Evolutionary conservation across 2,329 filamentous ascomycete genomes (phyloP), one percentile per base, ranked within the genome.

Genomic region (Verticillium nubilum): DNA sequence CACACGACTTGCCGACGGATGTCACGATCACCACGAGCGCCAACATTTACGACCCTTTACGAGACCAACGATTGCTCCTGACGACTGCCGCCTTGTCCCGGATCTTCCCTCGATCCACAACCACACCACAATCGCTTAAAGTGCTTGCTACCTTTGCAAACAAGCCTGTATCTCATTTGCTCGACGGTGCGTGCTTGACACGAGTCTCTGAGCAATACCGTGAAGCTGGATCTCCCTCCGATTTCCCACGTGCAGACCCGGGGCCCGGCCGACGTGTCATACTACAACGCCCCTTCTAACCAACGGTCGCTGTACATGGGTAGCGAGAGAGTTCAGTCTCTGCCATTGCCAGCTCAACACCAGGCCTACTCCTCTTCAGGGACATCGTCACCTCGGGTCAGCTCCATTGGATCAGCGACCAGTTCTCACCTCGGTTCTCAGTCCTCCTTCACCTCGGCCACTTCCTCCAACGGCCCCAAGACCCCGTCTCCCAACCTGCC

Each of bases 181-280:
- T 47, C 42, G 19, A 47, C 42, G 19, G 42, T 47, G 42, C 7
- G 42, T 47, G 42, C 9, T 25, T 25, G 42, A 47, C 27, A 53
- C 52, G 61, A 66, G 67, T 70, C 69, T 69, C 60, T 63, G 65
- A 63, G 67, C 72, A 80, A 86, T 78, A 89, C 86, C 90, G 91
- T 86, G 88, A 95, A 93, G 83, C 91, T 96, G 91, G 91, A 93
- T 90, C 87, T 93, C 76, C 90, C 91, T 79, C 90, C 90, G 79
- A 89, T 92, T 73, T 89, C 89, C 72, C 87, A 91, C 81, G 86
- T 90, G 80, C 88, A 91, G 78, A 86, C 87, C 84, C 88, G 90
- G 86, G 88, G 88, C 80, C 82, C 83, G 72, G 82, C 84, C 76
- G 88, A 93, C 77, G 81, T 83, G 69, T 75, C 81, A 74, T 91